phyloP scores from a whole-genome alignment of 139 green algal species.

The Limnomonas spitsbergensis region DNA sequence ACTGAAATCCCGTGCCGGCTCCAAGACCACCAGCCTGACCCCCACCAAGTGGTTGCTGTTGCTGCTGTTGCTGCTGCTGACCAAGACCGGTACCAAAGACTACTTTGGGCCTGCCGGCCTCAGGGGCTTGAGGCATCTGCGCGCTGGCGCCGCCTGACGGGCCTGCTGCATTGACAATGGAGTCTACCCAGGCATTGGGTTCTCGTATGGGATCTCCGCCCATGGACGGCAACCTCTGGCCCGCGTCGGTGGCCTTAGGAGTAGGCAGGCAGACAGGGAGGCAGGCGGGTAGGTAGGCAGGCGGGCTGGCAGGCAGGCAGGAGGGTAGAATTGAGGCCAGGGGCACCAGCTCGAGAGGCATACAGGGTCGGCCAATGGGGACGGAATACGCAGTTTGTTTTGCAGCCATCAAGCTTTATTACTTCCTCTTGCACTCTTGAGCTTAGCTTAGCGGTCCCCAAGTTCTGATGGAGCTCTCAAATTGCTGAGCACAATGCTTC shows the following conservation, averaged over 20 bases:
- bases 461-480: not conserved
- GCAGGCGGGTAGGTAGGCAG: not conserved
- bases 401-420: too few species aligned
- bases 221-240: not conserved
- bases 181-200: constrained; percentile 2
- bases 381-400: too few species aligned
- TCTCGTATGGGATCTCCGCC: not conserved
- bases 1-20: too few species aligned
- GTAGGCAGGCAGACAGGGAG: not conserved
- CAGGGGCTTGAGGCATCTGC: too few species aligned
- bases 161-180: too few species aligned
- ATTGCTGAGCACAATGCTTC: not conserved
- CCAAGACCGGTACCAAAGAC: not conserved
- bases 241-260: not conserved
- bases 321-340: not conserved
- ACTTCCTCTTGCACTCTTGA: too few species aligned
- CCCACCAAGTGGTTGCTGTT: too few species aligned
- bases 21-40: too few species aligned
- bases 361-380: not conserved
- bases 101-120: not conserved
- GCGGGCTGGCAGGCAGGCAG: not conserved
- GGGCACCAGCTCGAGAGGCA: not conserved
- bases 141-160: too few species aligned
- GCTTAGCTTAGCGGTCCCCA: too few species aligned
- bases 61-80: constrained; percentile 2